Base-by-base conservation (phyloP, 1,284 basidiomycete species). In the Porogramme epimiltina region DNA sequence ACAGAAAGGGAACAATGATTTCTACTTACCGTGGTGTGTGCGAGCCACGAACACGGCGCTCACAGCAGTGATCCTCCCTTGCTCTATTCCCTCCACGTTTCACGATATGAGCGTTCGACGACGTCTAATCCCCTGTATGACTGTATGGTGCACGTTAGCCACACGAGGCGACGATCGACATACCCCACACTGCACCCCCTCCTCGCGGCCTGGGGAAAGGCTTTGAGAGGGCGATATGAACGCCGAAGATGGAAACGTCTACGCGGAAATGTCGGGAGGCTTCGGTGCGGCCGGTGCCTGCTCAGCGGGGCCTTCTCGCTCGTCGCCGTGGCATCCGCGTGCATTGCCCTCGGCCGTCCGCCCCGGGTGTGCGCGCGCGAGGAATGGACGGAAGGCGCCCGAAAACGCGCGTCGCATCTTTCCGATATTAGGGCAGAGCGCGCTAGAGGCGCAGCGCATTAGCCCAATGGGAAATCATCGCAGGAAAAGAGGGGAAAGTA, bases 241-340 rank as follows among this genome's bases (percentile, higher is more conserved):
- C 3, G 28, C 24, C 42, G 48, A 22, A 31, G 48, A 49, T 23
- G 34, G 15, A 19, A 24, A 31, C 13, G 23, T 40, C 28, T 45
- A 31, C 45, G 51, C 46, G 28, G 46, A 40, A 53, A 48, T 37
- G 16, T 48, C 51, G 51, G 47, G 28, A 15, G 13, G 31, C 28
- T 45, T 28, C 33, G 19, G 19, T 42, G 23, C 9, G 1, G 20
- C 42, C 26, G 25, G 44, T 26, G 8, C 22, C 39, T 23, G 26
- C 6, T 19, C 20, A 18, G 19, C 22, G 45, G 22, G 33, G 20
- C 20, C 18, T 47, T 43, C n/a, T 24, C 31, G 28, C 10, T 42
- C 42, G 46, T 53, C 47, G 51, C 31, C 51, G 51, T 53, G 51
- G 37, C 46, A 45, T 16, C 43, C 46, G 42, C 42, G 37, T 45